Conservation (phyloP, 1,139 yeast genomes). For the Hanseniaspora gamundiae region DNA sequence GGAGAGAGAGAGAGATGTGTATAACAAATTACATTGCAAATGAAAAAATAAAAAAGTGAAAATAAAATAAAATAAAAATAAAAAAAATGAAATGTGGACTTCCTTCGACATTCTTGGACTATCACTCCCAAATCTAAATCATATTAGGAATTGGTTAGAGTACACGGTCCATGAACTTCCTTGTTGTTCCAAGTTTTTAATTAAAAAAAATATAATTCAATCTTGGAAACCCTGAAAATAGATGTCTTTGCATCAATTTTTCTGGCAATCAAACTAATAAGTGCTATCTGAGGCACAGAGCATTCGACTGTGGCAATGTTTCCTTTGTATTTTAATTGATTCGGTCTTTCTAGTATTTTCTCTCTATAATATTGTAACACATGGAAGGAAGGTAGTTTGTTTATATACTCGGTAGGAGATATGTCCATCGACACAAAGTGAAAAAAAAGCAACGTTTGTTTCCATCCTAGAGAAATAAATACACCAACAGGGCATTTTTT, state of each 20-base stretch:
- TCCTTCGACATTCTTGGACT: conserved; percentile 27
- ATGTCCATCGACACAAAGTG: no score
- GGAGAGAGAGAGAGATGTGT: no score
- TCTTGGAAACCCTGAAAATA: conserved; percentile 23
- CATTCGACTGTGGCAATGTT: conserved; percentile 26
- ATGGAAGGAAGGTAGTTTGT: no score
- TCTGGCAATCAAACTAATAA: conserved; percentile 2
- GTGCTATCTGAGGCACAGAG: conserved; percentile 1
- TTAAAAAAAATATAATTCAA: conserved; percentile 1
- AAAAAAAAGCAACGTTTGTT: no score
- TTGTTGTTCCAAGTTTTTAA: conserved; percentile 19
- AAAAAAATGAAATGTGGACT: conserved; percentile 21
- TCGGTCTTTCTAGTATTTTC: conserved; percentile 14
- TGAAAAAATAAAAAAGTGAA: neutral
- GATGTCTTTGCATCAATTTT: neutral
- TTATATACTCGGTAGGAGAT: no score
- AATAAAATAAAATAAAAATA: neutral
- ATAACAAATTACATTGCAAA: no score
- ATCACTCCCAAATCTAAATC: conserved; percentile 13
- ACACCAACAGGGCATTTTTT: no score
- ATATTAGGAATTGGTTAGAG: conserved; percentile 7
- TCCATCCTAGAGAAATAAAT: no score
- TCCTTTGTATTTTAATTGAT: conserved; percentile 23
- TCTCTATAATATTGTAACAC: no score
- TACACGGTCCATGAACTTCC: conserved; percentile 27